Percentiles rank a stretch among this genome's conserved stretches.
Evolutionary conservation across 2,329 filamentous ascomycete genomes (phyloP).

Genomic region (Davidsoniella australis): DNA sequence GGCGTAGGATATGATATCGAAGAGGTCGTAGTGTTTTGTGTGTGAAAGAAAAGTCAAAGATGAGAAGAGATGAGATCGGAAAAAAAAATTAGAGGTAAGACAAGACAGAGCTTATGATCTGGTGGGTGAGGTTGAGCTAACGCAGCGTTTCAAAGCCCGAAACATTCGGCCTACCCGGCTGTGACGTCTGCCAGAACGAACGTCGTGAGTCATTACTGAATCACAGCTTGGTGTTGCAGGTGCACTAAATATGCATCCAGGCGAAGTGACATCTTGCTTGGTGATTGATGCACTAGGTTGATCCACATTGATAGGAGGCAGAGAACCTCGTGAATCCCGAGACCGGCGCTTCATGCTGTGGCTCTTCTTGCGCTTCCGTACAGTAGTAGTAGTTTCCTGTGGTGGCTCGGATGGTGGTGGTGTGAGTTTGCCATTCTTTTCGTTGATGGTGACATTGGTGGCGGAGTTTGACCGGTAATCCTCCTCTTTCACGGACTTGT

Average conservation of each 20-base stretch:
- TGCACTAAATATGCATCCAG: neutral
- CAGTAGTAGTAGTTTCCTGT: too few species aligned
- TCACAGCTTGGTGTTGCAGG: neutral
- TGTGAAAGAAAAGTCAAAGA: neutral
- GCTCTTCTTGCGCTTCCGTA: conserved; percentile 3
- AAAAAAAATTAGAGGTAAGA: neutral
- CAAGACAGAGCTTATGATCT: neutral
- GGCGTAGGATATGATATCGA: neutral
- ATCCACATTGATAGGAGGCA: neutral
- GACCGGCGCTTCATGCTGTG: neutral
- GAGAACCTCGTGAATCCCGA: neutral
- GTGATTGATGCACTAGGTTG: neutral
- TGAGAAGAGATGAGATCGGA: neutral
- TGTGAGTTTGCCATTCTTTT: neutral
- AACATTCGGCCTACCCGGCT: conserved; percentile 3
- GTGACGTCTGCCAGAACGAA: neutral
- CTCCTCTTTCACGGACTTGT: conserved; percentile 1
- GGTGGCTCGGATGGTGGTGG: neutral
- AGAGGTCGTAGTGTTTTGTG: neutral
- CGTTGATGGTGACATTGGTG: neutral
- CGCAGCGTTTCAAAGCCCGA: conserved; percentile 5
- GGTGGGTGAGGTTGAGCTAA: neutral
- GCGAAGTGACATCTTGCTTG: neutral
- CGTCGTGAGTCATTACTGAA: neutral
- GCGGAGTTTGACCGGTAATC: neutral